Conservation (phyloP, 805 yeast genomes). For the Ogataea minuta region DNA sequence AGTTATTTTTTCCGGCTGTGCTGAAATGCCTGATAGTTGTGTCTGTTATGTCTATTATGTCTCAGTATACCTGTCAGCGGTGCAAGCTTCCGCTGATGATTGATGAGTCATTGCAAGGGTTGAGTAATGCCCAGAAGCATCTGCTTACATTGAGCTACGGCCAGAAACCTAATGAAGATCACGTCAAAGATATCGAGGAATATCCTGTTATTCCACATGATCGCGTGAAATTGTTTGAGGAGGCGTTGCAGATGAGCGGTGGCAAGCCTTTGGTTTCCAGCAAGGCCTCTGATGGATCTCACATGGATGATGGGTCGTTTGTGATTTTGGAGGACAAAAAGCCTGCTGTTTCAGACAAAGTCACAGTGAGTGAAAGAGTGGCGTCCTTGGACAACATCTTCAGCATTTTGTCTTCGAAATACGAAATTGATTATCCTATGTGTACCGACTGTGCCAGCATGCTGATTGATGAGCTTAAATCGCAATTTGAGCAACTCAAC, state of each 20-base stretch:
- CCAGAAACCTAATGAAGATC: conserved; percentile 23
- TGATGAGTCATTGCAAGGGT: conserved; percentile 52
- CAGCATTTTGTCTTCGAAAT: conserved; percentile 70
- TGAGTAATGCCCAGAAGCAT: conserved; percentile 54
- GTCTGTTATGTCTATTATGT: conserved; percentile 18
- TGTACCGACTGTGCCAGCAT: conserved; percentile 80
- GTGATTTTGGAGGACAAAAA: conserved; percentile 25
- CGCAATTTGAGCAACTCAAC: conserved; percentile 67
- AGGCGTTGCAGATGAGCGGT: conserved; percentile 28
- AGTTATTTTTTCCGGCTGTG: conserved; percentile 1
- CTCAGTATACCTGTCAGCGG: conserved; percentile 49
- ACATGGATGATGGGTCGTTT: conserved; percentile 30
- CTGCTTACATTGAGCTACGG: conserved; percentile 42
- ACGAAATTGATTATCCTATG: conserved; percentile 81
- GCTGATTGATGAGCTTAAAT: conserved; percentile 61
- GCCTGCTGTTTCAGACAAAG: conserved; percentile 20
- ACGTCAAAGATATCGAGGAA: conserved; percentile 21
- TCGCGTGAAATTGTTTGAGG: conserved; percentile 37
- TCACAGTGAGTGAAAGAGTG: conserved; percentile 35
- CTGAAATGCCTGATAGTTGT: too few relatives aligned
- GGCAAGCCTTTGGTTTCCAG: conserved; percentile 23
- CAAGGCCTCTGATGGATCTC: conserved; percentile 11
- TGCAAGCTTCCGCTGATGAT: conserved; percentile 58
- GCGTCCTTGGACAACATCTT: conserved; percentile 63
- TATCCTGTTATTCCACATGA: conserved; percentile 37